Evolutionary conservation across 805 yeast genomes (phyloP), one percentile per base, ranked within the genome.

Genomic region (Torulaspora quercuum): DNA sequence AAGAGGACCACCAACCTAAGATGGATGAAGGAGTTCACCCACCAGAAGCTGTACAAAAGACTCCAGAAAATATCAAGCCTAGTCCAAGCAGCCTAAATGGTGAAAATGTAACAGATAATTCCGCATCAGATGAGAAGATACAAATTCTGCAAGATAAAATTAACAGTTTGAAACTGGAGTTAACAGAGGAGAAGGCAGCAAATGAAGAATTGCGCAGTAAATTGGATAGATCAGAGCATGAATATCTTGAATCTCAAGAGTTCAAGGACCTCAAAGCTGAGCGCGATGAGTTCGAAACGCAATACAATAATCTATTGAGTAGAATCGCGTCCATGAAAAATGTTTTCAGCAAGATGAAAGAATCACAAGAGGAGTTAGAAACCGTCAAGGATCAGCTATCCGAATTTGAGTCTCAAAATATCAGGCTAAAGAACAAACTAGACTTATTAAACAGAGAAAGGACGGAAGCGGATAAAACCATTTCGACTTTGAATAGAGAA

Each of bases 241-340:
- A 12, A 11, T 19, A 25, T 18, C n/a, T 18, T 8, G 30, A 26
- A n/a, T 14, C 25, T n/a, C 12, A 31, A 22, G 40, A 25, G 8
- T 44, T 72, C 9, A 53, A 52, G 21, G 57, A 49, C 25, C 56
- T 65, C 17, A 67, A 65, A 19, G 63, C 66, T 22, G 86, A 80
- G 49, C 69, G 81, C 38, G 80, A 73, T 32, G 70, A 72, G 19
- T 68, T 73, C 18, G 76, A 80, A 47, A 65, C 69, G 1, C 77
- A 78, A 44, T 81, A 82, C 51, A 80, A 81, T 42, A 67, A 73
- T 4, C 59, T 84, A 20, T 58, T 84, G 41, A 75, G 75, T 44
- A 71, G 81, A 54, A 57, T 84, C 11, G 74, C 86, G 1, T 74
- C 84, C 2, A 82, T 83, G 90, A 83, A 82, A 47, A 65, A 80